These are phyloP conservation scores for Tricholoma flavovirens DNA, from an alignment of 768 basidiomycete species.

Conservation along the genomic window DNA sequence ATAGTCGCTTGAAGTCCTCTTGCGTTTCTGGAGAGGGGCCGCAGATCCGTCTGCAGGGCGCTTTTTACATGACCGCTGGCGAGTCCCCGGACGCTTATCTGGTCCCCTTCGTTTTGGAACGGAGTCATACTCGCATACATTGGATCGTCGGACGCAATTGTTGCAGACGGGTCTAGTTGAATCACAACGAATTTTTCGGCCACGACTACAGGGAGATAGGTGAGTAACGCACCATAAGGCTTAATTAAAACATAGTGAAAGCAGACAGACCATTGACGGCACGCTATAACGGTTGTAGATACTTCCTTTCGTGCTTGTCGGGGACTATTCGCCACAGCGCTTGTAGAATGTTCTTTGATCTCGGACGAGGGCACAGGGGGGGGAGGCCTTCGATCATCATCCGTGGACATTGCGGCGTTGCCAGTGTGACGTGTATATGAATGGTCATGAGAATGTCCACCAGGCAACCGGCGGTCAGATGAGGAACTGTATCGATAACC, in stretches of 20 bases:
- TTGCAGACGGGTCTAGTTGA: slow-evolving; percentile 76
- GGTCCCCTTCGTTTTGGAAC: slow-evolving; percentile 80
- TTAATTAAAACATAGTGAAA: slow-evolving; percentile 33
- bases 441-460: slow-evolving; percentile 41
- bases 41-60: slow-evolving; percentile 51
- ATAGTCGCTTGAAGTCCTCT: slow-evolving; percentile 30
- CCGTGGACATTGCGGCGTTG: slow-evolving; percentile 24
- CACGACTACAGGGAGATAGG: slow-evolving; percentile 47
- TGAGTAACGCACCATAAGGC: slow-evolving; percentile 34
- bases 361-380: slow-evolving; percentile 30
- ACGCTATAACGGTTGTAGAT: slow-evolving; percentile 74
- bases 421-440: slow-evolving; percentile 31
- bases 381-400: slow-evolving; percentile 24
- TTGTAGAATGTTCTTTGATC: slow-evolving; percentile 29
- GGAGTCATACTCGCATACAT: slow-evolving; percentile 74
- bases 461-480: slow-evolving; percentile 41
- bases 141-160: slow-evolving; percentile 75
- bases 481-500: slow-evolving; percentile 34
- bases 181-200: slow-evolving; percentile 83
- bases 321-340: slow-evolving; percentile 22
- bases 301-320: slow-evolving; percentile 47
- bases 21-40: slow-evolving; percentile 49
- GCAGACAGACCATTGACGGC: slow-evolving; percentile 69
- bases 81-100: slow-evolving; percentile 80
- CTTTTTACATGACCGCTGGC: slow-evolving; percentile 83